Evolutionary conservation across 1,139 yeast species (phyloP), one percentile per base, ranked within the genome.

Genomic region (Zhuliangozyma blackwelliae): DNA sequence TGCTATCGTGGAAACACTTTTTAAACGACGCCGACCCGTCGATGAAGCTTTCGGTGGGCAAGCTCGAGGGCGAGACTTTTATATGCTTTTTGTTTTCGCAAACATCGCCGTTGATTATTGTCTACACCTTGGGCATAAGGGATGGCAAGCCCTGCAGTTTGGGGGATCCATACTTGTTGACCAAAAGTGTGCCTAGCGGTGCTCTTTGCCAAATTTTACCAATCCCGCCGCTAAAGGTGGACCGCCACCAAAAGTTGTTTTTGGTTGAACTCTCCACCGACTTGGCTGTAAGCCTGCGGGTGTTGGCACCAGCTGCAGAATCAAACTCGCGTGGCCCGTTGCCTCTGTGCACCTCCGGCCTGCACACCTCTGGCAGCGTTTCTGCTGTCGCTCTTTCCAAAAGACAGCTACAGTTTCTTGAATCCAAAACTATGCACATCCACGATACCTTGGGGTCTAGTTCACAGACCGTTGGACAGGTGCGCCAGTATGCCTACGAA

Each of bases 1-100:
- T 77, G 7, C 49, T 86, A 3, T 74, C 89, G 0, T 82, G 90
- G 88, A 82, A 80, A 41, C 95, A 87, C 55, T 73, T 63, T 42
- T 57, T 82, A 32, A 68, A 71, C 32, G 68, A 73, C 9, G 41
- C 53, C 0, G 95, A 87, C 47, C 74, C 77, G 1, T 72, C 89
- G 0, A 48, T 80, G 41, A 63, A 59, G 40, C 43, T 84, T 32
- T 43, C 61, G 1, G 58, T 71, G 1, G 41, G 47, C 12, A 39
- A 45, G 22, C 34, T 45, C 5, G 49, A 47, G 10, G 29, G 58
- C 32, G 51, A 49, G 5, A 43, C 50, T 5, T 62, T 55, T 35
- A 40, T 59, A 25, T 68, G 76, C 21, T 40, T 65, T 11, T 40
- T 75, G 0, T 59, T 65, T 39, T 75, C 82, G 0, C 70, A 64